Conservation (phyloP, 2,329 filamentous ascomycete genomes). For the Penicillium rolfsii region DNA sequence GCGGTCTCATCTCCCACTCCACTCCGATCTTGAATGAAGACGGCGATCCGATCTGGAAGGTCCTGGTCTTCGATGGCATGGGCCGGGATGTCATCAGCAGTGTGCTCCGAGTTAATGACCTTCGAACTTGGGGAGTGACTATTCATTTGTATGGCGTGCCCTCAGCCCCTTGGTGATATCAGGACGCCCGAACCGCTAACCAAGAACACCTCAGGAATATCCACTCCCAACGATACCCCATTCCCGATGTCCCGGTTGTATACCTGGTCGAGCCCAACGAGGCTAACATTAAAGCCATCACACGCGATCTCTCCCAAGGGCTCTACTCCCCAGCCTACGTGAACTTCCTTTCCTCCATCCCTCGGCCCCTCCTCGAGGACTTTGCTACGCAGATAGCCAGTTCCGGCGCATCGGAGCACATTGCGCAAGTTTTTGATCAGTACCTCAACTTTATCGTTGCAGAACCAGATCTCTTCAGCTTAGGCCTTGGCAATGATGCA, state of each 20-base stretch:
- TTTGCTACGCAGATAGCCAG: constrained; percentile 87
- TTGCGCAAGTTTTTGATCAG: constrained; percentile 92
- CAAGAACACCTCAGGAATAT: constrained; percentile 66
- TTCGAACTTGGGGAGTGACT: constrained; percentile 91
- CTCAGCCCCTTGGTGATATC: neutral
- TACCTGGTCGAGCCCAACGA: constrained; percentile 91
- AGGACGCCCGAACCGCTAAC: constrained; percentile 22
- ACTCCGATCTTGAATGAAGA: constrained; percentile 83
- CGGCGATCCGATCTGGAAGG: constrained; percentile 95
- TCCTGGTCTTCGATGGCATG: constrained; percentile 89
- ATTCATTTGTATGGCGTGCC: constrained; percentile 75
- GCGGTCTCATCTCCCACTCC: constrained; percentile 63
- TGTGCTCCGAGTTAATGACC: constrained; percentile 88
- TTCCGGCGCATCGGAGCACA: constrained; percentile 82
- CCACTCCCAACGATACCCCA: constrained; percentile 77
- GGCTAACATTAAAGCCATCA: constrained; percentile 80
- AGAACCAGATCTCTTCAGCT: constrained; percentile 91
- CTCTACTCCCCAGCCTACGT: constrained; percentile 93
- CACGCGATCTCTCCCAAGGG: constrained; percentile 79
- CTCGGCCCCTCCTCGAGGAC: constrained; percentile 86
- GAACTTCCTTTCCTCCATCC: constrained; percentile 94
- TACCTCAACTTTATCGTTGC: constrained; percentile 97
- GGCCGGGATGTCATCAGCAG: constrained; percentile 97
- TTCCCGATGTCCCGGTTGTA: constrained; percentile 93
- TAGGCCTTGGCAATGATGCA: constrained; percentile 89